Percentiles rank a stretch among this genome's conserved stretches.
These are phyloP conservation scores for Cladosporium sp. DNA, from an alignment of 2,329 filamentous ascomycete genomes.

Conservation along the genomic window DNA sequence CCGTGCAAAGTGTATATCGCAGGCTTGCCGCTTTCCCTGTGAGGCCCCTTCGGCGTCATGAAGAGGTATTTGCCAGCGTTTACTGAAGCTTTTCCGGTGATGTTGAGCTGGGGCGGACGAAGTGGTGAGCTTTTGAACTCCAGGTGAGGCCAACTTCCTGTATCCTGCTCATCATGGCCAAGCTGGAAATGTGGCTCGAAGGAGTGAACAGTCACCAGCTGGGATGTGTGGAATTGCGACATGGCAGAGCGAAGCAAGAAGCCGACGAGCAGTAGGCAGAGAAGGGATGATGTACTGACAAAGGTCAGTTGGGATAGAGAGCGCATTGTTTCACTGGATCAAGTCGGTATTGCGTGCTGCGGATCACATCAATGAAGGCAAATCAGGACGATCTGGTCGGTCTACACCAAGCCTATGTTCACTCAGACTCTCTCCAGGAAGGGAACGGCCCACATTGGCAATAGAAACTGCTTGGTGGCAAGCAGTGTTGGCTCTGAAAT, in stretches of 20 bases:
- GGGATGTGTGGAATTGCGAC: not conserved
- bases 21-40: slow-evolving; percentile 15
- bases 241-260: slow-evolving; percentile 1
- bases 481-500: not conserved
- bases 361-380: not conserved
- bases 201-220: not conserved
- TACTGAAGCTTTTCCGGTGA: slow-evolving; percentile 9
- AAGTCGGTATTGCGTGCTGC: not conserved
- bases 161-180: not conserved
- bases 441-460: not conserved
- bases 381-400: not conserved
- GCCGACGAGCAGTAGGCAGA: not conserved
- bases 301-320: not conserved
- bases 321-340: not conserved
- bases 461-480: not conserved
- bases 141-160: not conserved
- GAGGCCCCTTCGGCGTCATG: slow-evolving; percentile 27
- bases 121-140: slow-evolving; percentile 15
- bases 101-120: not conserved
- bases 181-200: slow-evolving; percentile 4
- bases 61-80: slow-evolving; percentile 24
- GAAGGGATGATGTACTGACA: not conserved
- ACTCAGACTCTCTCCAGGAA: no score
- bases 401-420: not conserved
- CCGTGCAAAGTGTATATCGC: slow-evolving; percentile 26